Conservation (phyloP, 164 flowering plant genomes). For the Berberis thunbergii region DNA sequence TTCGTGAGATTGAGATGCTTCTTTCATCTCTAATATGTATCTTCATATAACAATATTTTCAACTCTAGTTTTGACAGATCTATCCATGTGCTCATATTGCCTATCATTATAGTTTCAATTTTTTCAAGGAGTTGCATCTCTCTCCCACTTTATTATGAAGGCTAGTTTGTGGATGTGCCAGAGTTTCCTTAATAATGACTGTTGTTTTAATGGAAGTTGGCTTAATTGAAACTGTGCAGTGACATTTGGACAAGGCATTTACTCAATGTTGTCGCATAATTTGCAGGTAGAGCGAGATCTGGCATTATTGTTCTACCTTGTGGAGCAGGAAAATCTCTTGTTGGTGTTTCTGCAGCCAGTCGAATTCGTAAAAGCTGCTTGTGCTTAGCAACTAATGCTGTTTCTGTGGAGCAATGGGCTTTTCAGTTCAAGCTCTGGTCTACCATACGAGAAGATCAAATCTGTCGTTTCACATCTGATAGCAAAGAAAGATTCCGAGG, state of each 20-base stretch:
- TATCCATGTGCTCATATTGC: too few species aligned
- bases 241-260: neutral
- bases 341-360: slow-evolving; percentile 95
- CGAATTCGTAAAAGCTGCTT: slow-evolving; percentile 94
- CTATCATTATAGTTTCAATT: too few species aligned
- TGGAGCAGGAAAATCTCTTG: slow-evolving; percentile 98
- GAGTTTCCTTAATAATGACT: too few species aligned
- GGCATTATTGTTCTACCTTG: slow-evolving; percentile 99
- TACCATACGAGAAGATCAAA: slow-evolving; percentile 81
- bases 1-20: too few species aligned
- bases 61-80: too few species aligned
- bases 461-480: slow-evolving; percentile 95
- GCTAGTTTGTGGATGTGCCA: too few species aligned
- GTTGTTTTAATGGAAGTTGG: neutral
- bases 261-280: slow-evolving; percentile 1
- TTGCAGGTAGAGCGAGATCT: slow-evolving; percentile 95
- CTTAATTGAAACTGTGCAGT: neutral
- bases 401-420: slow-evolving; percentile 99
- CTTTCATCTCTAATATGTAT: too few species aligned
- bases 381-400: slow-evolving; percentile 98
- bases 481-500: slow-evolving; percentile 95
- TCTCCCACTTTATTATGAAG: too few species aligned
- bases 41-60: too few species aligned
- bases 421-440: slow-evolving; percentile 95
- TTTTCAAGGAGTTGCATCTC: too few species aligned